Evolutionary conservation across 495 filamentous ascomycete species (phyloP).

Genomic region (Aspergillus indologenus): DNA sequence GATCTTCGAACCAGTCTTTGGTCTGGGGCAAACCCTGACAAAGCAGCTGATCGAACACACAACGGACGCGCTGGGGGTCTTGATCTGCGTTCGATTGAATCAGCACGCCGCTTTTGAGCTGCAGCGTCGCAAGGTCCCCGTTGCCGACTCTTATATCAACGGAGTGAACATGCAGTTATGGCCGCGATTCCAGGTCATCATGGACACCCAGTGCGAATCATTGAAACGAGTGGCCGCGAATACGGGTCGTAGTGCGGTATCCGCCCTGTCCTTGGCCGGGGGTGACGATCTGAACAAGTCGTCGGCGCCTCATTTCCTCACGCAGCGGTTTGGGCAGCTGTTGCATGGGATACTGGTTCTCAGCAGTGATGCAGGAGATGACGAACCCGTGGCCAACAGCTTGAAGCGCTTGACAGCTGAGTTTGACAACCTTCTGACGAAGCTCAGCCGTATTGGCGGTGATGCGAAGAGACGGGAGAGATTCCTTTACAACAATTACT

Average conservation of each 20-base stretch:
- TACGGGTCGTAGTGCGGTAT: conserved; percentile 49
- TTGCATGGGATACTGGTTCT: conserved; percentile 78
- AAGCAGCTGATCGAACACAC: conserved; percentile 72
- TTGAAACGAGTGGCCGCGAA: conserved; percentile 59
- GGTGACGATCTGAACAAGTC: conserved; percentile 61
- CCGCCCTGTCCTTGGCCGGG: conserved; percentile 56
- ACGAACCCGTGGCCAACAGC: conserved; percentile 84
- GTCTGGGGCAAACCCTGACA: conserved; percentile 72
- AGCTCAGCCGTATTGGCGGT: conserved; percentile 62
- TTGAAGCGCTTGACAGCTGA: conserved; percentile 71
- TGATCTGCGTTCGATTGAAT: conserved; percentile 89
- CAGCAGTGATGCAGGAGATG: conserved; percentile 82
- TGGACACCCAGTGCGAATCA: conserved; percentile 89
- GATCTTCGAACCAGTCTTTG: conserved; percentile 82
- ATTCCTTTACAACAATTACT: conserved; percentile 93
- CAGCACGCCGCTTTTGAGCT: conserved; percentile 91
- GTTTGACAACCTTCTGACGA: conserved; percentile 72
- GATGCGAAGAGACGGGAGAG: conserved; percentile 78
- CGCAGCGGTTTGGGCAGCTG: conserved; percentile 89
- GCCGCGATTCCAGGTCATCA: conserved; percentile 90
- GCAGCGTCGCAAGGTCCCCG: conserved; percentile 84
- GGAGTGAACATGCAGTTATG: conserved; percentile 92
- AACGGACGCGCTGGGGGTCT: conserved; percentile 77
- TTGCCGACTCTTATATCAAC: conserved; percentile 88
- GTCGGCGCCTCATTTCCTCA: conserved; percentile 85